Percentiles rank a stretch among this genome's conserved stretches.
These are phyloP conservation scores for Begonia peltatifolia DNA, from an alignment of 306 rosid genomes.

Conservation along the genomic window DNA sequence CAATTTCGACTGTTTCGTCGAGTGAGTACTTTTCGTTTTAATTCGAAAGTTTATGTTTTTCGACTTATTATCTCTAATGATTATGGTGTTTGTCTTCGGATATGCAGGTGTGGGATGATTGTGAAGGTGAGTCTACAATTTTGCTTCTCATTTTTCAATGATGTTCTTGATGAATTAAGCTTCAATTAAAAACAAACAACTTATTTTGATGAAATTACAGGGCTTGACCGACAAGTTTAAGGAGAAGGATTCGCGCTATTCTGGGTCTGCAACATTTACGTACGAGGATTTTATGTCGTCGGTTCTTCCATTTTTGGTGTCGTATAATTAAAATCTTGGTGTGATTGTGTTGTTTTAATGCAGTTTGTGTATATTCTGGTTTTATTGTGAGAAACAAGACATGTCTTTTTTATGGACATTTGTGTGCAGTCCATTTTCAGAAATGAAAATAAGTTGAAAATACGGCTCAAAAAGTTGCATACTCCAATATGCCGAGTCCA, in stretches of 20 bases:
- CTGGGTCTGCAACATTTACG: slow-evolving; percentile 52
- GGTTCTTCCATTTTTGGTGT: slow-evolving; percentile 73
- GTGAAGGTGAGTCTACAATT: slow-evolving; percentile 44
- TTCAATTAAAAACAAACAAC: background rate
- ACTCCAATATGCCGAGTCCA: too few relatives aligned
- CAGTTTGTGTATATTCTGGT: background rate
- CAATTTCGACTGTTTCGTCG: slow-evolving; percentile 61
- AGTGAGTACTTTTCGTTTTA: slow-evolving; percentile 37
- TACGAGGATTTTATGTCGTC: slow-evolving; percentile 61
- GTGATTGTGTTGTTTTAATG: background rate
- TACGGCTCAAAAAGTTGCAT: too few relatives aligned
- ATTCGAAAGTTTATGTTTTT: too few relatives aligned
- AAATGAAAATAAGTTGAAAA: slow-evolving; percentile 3
- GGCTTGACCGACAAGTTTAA: slow-evolving; percentile 83
- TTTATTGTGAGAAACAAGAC: too few relatives aligned
- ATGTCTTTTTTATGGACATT: too few relatives aligned
- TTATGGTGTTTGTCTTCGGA: slow-evolving; percentile 4
- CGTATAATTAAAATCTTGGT: slow-evolving; percentile 36
- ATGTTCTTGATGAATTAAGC: background rate
- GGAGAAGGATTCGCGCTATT: slow-evolving; percentile 52
- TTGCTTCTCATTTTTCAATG: background rate
- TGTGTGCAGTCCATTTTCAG: too few relatives aligned
- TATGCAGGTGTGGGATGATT: slow-evolving; percentile 80
- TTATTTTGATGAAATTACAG: slow-evolving; percentile 31
- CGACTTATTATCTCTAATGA: too few relatives aligned